phyloP scores from a whole-genome alignment of 208 protist species.

The Trypanosoma scelopori region DNA sequence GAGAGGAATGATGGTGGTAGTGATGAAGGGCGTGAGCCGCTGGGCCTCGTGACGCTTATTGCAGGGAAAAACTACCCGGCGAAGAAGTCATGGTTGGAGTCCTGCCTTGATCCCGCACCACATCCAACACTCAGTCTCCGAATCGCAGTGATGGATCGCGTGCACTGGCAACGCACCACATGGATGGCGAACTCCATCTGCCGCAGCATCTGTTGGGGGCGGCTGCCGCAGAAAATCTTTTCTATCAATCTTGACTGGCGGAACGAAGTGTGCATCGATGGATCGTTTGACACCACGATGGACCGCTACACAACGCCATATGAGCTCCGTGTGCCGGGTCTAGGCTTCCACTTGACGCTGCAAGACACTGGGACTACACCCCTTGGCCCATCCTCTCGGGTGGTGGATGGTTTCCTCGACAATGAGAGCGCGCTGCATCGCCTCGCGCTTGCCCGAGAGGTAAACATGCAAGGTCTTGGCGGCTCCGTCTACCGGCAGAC shows the following conservation, averaged over 20 bases:
- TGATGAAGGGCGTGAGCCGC: constrained; percentile 40
- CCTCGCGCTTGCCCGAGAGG: constrained; percentile 68
- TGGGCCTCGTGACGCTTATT: constrained; percentile 82
- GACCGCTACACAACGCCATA: constrained; percentile 54
- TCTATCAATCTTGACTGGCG: constrained; percentile 76
- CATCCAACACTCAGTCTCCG: constrained; percentile 75
- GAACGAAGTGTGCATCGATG: constrained; percentile 54
- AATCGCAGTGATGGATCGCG: constrained; percentile 72
- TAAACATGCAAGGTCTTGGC: constrained; percentile 84
- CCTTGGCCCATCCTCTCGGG: constrained; percentile 47
- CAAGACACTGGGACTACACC: constrained; percentile 61
- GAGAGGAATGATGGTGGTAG: not conserved
- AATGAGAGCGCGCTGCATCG: constrained; percentile 83
- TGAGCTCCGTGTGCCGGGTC: constrained; percentile 52
- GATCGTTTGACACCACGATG: constrained; percentile 40
- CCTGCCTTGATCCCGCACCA: constrained; percentile 61
- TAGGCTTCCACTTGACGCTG: constrained; percentile 57
- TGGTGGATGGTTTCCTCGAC: constrained; percentile 79
- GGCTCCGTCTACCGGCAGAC: constrained; percentile 80
- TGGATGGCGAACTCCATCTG: constrained; percentile 77
- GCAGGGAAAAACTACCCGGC: constrained; percentile 65
- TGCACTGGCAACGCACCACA: constrained; percentile 83
- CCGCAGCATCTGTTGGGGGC: constrained; percentile 72
- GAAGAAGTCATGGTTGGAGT: constrained; percentile 54
- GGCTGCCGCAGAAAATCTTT: constrained; percentile 73